Base-by-base conservation (phyloP, 2,329 filamentous ascomycete genomes). In the Penicillium oxalicum region DNA sequence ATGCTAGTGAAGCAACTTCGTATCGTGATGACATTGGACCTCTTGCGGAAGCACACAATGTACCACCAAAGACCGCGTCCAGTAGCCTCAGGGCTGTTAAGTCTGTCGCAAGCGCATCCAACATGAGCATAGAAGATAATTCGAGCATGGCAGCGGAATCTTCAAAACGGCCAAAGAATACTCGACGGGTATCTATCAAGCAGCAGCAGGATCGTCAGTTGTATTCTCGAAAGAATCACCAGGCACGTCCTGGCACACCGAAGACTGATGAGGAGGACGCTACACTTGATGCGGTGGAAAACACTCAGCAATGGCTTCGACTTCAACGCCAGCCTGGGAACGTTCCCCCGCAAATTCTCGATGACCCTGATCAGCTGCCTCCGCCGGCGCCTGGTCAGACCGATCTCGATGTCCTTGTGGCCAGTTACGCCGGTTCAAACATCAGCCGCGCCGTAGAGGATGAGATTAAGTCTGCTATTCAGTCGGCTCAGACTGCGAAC, bases 51-150 rank as follows among this genome's bases (percentile, higher is more conserved):
- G 80, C 79, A 12, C 73, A 68, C 11, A 68, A 73, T 6, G 84
- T 87, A 54, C 80, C 77, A 2, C 74, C 80, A 2, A 86, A 82
- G 54, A 83, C 88, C 18, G 85, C 88, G 2, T 87, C 89, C 18
- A 95, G 89, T 72, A 95, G 90, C 64, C 87, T 89, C 8, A 81
- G 86, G 50, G 89, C 88, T 6, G 84, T 95, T 56, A 96, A 96
- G 70, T 95, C 91, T 0, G 86, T 95, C 54, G 84, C 88, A 1
- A 96, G 91, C 66, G 77, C 87, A 33, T 91, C 88, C 48, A 88
- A 85, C 32, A 79, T 77, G 32, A 94, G 87, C 65, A 77, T 84
- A 3, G 86, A 83, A 25, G 85, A 86, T 29, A 73, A 70, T 39
- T 84, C 84, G 26, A 86, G 78, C 52, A 74, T 77, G 40, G 80